These are phyloP conservation scores for Sporormia fimetaria DNA, from an alignment of 495 filamentous ascomycete species.

Conservation along the genomic window DNA sequence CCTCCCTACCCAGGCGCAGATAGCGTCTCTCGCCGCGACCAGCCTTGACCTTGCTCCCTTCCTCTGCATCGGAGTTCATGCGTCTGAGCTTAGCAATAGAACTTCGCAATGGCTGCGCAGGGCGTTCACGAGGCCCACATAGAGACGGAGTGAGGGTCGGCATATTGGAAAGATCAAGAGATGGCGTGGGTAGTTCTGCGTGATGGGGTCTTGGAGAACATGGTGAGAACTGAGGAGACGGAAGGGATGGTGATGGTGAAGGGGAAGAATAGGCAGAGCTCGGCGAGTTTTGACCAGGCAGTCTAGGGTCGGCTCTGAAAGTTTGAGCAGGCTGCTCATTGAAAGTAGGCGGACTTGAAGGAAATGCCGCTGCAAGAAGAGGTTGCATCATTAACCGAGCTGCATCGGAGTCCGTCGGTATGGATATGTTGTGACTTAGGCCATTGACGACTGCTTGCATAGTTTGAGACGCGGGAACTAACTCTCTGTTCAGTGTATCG, in stretches of 20 bases:
- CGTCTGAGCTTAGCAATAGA: slow-evolving; percentile 26
- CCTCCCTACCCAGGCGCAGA: slow-evolving; percentile 26
- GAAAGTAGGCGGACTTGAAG: slow-evolving; percentile 7
- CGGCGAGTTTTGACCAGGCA: background rate
- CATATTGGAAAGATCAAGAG: slow-evolving; percentile 10
- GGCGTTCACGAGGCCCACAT: slow-evolving; percentile 21
- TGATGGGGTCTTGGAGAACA: slow-evolving; percentile 10
- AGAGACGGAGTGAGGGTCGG: slow-evolving; percentile 13
- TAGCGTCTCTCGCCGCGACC: slow-evolving; percentile 26
- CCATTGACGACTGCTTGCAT: background rate
- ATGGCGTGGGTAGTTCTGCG: slow-evolving; percentile 3
- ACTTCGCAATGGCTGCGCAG: slow-evolving; percentile 23
- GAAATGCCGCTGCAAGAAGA: slow-evolving; percentile 14
- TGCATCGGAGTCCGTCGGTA: slow-evolving; percentile 2
- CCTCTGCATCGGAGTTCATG: slow-evolving; percentile 30
- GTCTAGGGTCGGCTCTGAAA: background rate
- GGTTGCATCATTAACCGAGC: slow-evolving; percentile 10
- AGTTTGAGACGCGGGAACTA: background rate
- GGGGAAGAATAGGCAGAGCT: slow-evolving; percentile 7
- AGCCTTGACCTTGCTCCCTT: slow-evolving; percentile 13
- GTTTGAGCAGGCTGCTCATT: background rate
- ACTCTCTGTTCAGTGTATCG: slow-evolving; percentile 4
- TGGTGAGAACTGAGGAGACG: slow-evolving; percentile 1
- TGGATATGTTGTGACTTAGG: slow-evolving; percentile 1
- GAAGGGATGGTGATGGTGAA: background rate